Base-by-base conservation (phyloP, 2,329 filamentous ascomycete species). In the Pseudogymnoascus sp. region DNA sequence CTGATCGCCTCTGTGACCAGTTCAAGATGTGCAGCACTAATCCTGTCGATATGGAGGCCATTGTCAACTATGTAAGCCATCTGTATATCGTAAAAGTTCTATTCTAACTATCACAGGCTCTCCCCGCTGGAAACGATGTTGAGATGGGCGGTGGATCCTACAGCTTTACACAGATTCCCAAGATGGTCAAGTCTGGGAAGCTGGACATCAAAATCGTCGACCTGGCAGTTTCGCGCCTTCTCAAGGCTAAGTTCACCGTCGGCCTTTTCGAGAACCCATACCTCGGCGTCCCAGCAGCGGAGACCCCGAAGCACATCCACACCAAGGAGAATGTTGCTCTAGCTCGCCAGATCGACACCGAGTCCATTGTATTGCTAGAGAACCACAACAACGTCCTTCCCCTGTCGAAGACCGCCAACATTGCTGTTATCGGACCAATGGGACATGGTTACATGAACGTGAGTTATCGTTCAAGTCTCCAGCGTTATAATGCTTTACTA, bases 341-440 rank as follows among this genome's bases (percentile, higher is more conserved):
- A 0, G 90, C 91, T 2, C 85, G 90, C 24, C 78, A 86, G 62
- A 82, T 97, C 21, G 92, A 91, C 5, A 87, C 86, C 0, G 91
- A 96, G 72, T 90, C 89, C 13, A 90, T 88, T 11, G 88, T 93
- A 0, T 73, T 96, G 62, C 80, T 97, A 40, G 96, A 96, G 76
- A 96, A 97, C 66, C 77, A 81, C 4, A 80, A 82, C 37, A 75
- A 79, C 16, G 75, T 89, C 2, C 78, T 92, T 6, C 89, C 89
- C 1, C 77, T 92, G 26, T 76, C 79, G 66, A 89, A 87, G 71
- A 79, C 82, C 6, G 86, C 86, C n/a, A 85, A 83, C 14, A 80
- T 91, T 64, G 87, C 87, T 4, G 85, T 91, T 14, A 89, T 91
- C 68, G 89, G 89, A 0, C 88, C 88, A 1, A 91, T 91, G 84